Evolutionary conservation across 371 early-diverging fungal species (phyloP), one percentile per base, ranked within the genome.

Genomic region (Globomyces sp.): DNA sequence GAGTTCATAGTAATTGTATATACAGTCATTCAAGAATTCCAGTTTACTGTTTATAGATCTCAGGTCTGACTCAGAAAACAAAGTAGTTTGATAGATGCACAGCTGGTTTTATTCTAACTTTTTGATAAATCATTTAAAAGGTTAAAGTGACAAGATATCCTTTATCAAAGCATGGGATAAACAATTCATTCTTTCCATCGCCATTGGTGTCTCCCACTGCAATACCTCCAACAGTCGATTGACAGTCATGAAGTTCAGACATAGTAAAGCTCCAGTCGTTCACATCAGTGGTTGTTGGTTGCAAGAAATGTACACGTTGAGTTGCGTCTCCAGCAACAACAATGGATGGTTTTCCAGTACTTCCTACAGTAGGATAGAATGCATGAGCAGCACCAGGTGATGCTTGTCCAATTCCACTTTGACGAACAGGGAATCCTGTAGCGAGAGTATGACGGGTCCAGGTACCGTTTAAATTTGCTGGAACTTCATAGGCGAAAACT

Each of bases 91-190:
- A 24, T 24, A 24, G 24, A 24, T 24, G 24, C 24, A 24, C 24
- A 24, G 24, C 24, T 24, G 24, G 24, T 24, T 24, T 24, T 24
- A 24, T 24, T 24, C 24, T 24, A 24, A 24, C 24, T 24, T 24
- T 24, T 24, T 24, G 24, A 24, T 51, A 51, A 13, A 9, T 55
- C 40, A 39, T 57, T 57, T 64, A 51, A 46, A 55, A 64, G 34
- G 65, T 11, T 55, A 53, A 65, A 13, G 46, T 45, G 48, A 46
- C 66, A n/a, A 70, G 42, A 42, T 57, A 44, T 8, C 59, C 60
- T 13, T 55, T 41, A 61, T 68, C 72, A 61, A 62, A 69, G 66
- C 72, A 72, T 39, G 69, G 69, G 37, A 72, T 57, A 43, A 53
- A 51, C 41, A 72, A 40, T 13, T 73, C 73, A 45, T 43, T 52